Conservation (phyloP, 176 grass and related monocot species). For the Alopecurus myosuroides region DNA sequence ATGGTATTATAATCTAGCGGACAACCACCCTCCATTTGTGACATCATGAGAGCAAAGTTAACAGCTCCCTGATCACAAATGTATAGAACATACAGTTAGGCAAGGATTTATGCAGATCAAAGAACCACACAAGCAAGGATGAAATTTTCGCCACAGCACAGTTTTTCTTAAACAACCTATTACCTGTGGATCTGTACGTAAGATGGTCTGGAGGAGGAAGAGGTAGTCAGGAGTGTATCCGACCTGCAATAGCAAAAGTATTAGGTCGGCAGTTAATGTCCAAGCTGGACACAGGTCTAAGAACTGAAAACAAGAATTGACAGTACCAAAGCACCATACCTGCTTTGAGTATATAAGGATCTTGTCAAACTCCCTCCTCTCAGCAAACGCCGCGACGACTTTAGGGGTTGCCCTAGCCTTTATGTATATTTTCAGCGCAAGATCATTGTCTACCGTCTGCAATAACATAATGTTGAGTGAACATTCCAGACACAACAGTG, state of each 20-base stretch:
- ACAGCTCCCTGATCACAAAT: slow-evolving; percentile 62
- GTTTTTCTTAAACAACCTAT: slow-evolving; percentile 7
- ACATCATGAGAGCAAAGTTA: slow-evolving; percentile 98
- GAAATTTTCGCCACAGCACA: neutral
- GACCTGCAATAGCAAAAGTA: slow-evolving; percentile 55
- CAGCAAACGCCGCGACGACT: slow-evolving; percentile 99
- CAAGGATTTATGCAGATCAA: slow-evolving; percentile 22
- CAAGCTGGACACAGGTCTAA: slow-evolving; percentile 22
- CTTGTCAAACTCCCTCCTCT: slow-evolving; percentile 90
- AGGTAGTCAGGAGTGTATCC: slow-evolving; percentile 98
- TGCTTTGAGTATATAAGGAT: slow-evolving; percentile 98
- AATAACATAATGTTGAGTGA: slow-evolving; percentile 2
- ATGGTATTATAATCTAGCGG: slow-evolving; percentile 93
- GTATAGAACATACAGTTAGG: neutral
- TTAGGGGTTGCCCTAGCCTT: slow-evolving; percentile 98
- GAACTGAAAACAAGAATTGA: neutral
- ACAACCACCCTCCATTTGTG: slow-evolving; percentile 97
- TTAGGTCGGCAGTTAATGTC: slow-evolving; percentile 14
- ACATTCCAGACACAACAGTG: neutral
- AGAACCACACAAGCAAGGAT: neutral
- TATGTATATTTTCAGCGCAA: slow-evolving; percentile 97
- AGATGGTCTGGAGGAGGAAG: slow-evolving; percentile 92
- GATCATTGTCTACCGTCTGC: slow-evolving; percentile 98
- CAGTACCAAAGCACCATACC: slow-evolving; percentile 36
- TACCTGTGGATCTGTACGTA: slow-evolving; percentile 96